phyloP scores from a whole-genome alignment of 164 flowering plant species.

The Aristolochia californica region DNA sequence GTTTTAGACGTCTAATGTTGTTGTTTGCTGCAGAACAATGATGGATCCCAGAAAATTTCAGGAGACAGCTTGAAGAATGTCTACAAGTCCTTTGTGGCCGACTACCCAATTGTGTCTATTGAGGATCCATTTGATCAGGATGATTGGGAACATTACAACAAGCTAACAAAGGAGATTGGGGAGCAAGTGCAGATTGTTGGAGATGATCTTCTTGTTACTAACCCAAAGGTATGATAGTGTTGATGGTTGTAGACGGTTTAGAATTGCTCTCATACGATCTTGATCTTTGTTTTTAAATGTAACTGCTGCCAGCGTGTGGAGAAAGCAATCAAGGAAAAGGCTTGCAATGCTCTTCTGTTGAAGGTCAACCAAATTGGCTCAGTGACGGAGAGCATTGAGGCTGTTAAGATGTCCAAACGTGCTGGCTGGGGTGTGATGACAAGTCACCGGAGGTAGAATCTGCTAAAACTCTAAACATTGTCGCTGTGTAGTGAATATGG shows the following conservation, averaged over 20 bases:
- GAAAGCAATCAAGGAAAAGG: constrained; percentile 49
- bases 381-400: constrained; percentile 38
- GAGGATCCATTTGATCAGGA: constrained; percentile 39
- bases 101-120: constrained; percentile 32
- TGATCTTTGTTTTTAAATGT: background rate
- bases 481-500: background rate
- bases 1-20: too few species aligned
- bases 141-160: constrained; percentile 34
- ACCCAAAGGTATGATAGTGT: constrained; percentile 20
- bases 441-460: constrained; percentile 26
- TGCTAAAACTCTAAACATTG: background rate
- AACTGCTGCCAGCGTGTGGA: constrained; percentile 31
- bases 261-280: background rate
- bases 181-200: constrained; percentile 31
- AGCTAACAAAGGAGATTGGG: constrained; percentile 29
- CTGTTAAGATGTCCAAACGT: constrained; percentile 31
- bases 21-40: constrained; percentile 25
- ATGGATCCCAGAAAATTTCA: constrained; percentile 32
- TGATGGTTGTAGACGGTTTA: background rate
- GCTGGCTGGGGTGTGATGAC: constrained; percentile 44
- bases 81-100: constrained; percentile 30
- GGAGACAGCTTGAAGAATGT: constrained; percentile 28
- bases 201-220: constrained; percentile 35
- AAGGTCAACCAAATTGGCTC: constrained; percentile 44
- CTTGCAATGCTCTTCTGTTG: constrained; percentile 55